A percentile compares a stretch with the other conserved stretches of the same genome.
phyloP scores from a whole-genome alignment of 116 monocot species.

The Dioscorea cayenensis region DNA sequence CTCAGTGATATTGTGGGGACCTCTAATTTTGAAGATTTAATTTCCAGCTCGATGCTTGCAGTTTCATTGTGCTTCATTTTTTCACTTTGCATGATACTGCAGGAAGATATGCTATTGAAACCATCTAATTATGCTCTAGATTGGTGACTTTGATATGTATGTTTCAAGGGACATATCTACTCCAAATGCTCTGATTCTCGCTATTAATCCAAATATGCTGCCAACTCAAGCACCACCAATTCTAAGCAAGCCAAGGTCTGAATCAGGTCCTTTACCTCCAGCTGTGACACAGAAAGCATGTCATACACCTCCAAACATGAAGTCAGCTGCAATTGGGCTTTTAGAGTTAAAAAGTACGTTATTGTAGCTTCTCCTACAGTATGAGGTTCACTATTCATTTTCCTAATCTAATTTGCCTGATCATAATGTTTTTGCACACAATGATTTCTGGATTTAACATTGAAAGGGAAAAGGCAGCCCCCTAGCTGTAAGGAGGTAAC shows the following conservation, averaged over 20 bases:
- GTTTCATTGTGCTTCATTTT: too few relatives aligned
- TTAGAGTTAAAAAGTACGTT: slow-evolving; percentile 45
- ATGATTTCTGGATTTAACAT: slow-evolving; percentile 44
- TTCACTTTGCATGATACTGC: too few relatives aligned
- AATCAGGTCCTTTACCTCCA: slow-evolving; percentile 22
- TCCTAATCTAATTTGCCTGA: background rate
- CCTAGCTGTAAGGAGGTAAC: slow-evolving; percentile 72
- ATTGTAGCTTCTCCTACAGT: slow-evolving; percentile 65
- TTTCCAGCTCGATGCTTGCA: too few relatives aligned
- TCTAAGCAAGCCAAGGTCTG: slow-evolving; percentile 52
- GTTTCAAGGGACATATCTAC: slow-evolving; percentile 51
- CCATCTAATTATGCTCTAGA: slow-evolving; percentile 22
- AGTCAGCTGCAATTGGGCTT: slow-evolving; percentile 62
- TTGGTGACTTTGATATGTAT: slow-evolving; percentile 83
- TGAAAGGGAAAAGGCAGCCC: slow-evolving; percentile 65
- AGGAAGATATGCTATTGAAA: background rate
- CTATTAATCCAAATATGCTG: slow-evolving; percentile 28
- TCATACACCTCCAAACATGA: slow-evolving; percentile 19
- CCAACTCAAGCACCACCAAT: slow-evolving; percentile 55
- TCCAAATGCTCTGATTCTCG: slow-evolving; percentile 10
- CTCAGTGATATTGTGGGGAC: too few relatives aligned
- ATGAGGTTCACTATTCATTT: slow-evolving; percentile 1
- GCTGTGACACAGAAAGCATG: slow-evolving; percentile 19
- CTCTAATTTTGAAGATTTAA: too few relatives aligned
- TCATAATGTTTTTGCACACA: background rate